Percentiles rank a stretch among this genome's conserved stretches.
Evolutionary conservation across 805 yeast species (phyloP).

Genomic region (Candida suzukii): DNA sequence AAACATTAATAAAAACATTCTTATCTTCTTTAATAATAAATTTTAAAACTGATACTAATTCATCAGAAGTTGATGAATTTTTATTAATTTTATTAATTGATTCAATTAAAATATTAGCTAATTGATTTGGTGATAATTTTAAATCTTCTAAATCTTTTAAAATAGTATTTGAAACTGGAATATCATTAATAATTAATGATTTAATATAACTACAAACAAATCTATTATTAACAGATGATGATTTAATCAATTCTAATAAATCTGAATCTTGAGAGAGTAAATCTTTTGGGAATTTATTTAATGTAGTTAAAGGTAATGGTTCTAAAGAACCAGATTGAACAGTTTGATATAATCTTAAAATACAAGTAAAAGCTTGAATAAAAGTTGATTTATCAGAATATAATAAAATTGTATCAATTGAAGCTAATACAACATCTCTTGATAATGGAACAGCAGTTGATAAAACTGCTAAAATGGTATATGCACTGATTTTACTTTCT

Average conservation of each 20-base stretch:
- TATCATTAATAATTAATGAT: conserved; percentile 12
- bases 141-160: conserved; percentile 8
- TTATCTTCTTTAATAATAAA: conserved; percentile 30
- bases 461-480: conserved; percentile 73
- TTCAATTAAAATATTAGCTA: conserved; percentile 15
- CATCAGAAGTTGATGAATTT: conserved; percentile 8
- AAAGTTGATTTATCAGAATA: conserved; percentile 13
- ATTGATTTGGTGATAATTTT: conserved; percentile 13
- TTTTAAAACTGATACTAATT: conserved; percentile 27
- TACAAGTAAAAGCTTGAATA: conserved; percentile 37
- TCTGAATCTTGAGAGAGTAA: conserved; percentile 11
- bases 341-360: conserved; percentile 43
- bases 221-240: conserved; percentile 12
- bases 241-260: conserved; percentile 11
- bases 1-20: conserved; percentile 30
- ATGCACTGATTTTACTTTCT: conserved; percentile 77
- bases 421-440: conserved; percentile 49
- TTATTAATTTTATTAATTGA: conserved; percentile 11
- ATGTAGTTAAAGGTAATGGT: conserved; percentile 16
- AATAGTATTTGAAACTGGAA: conserved; percentile 4
- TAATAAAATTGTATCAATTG: conserved; percentile 49
- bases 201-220: conserved; percentile 23
- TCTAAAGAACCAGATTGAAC: conserved; percentile 25
- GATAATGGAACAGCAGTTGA: conserved; percentile 65
- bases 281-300: conserved; percentile 14